These are phyloP conservation scores for Panicum miliaceum DNA, from an alignment of 176 grass and related monocot species.

Conservation along the genomic window DNA sequence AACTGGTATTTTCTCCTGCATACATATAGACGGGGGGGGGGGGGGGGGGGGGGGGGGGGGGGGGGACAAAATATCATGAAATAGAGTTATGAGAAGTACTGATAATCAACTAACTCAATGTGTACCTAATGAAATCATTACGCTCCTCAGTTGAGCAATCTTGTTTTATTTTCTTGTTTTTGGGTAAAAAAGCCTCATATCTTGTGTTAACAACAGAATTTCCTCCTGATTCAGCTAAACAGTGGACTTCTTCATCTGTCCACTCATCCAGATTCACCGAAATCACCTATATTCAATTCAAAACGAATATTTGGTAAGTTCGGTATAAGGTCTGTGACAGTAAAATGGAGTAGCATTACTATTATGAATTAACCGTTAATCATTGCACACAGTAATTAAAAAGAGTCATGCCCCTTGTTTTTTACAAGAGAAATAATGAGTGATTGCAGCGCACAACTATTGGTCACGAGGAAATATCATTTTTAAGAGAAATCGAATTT, in stretches of 20 bases:
- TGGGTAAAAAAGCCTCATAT: constrained; percentile 85
- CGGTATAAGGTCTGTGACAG: neutral
- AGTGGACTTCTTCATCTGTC: constrained; percentile 87
- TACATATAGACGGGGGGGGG: neutral
- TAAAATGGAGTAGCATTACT: neutral
- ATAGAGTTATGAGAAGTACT: neutral
- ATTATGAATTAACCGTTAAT: neutral
- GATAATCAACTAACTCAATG: neutral
- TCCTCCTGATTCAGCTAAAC: constrained; percentile 65
- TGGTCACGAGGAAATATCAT: neutral
- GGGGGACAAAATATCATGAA: neutral
- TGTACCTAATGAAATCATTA: constrained; percentile 77
- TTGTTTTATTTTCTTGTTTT: constrained; percentile 71
- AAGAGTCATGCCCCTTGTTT: neutral
- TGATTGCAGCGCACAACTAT: neutral
- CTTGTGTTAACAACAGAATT: constrained; percentile 77
- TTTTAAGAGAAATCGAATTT: neutral
- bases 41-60: neutral
- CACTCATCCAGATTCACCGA: constrained; percentile 98
- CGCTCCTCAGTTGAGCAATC: constrained; percentile 80
- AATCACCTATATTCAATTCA: constrained; percentile 53
- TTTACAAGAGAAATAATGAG: neutral
- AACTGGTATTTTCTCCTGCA: constrained; percentile 95
- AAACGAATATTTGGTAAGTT: neutral
- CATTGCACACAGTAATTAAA: constrained; percentile 12